Base-by-base conservation (phyloP, 805 yeast species). In the Candida hungchunana region DNA sequence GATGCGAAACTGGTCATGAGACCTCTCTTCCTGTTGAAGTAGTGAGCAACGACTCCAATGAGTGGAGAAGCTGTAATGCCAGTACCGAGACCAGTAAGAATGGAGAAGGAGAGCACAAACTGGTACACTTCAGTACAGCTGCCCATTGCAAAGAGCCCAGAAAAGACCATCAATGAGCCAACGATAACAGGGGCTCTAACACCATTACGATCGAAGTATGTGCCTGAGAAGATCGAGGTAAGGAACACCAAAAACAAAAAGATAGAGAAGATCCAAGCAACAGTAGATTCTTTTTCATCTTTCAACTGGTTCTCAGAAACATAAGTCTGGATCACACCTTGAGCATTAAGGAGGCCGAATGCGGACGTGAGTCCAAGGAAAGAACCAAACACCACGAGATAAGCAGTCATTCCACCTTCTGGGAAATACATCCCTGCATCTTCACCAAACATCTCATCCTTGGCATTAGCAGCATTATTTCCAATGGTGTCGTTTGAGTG, bases 211-310 rank as follows among this genome's bases (percentile, higher is more conserved):
- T 77, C 84, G 47, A 77, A 77, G 11, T 73, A 60, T 8, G 77
- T 72, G 2, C 84, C 88, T 8, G 72, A 65, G 18, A 76, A 55
- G 21, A 75, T 62, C 7, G 77, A 71, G 2, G 71, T 60, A 11
- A 66, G 54, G 48, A 71, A 75, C 9, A 72, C 61, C 19, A 77
- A 52, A 21, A 73, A 67, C 39, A 71, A 55, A 52, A 67, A 73
- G 18, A 79, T 55, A 2, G 86, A 77, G 46, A 80, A 80, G 20
- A 80, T 69, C 85, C 86, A 77, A 5, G 82, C 71, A 5, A 77
- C 64, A 2, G 72, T 57, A 2, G 80, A 66, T 2, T 74, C 62
- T 5, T 66, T 53, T 6, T 62, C 58, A 29, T 66, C 47, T 2
- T 60, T 59, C 42, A 80, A 56, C 53, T 79, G 85, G 53, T 79